Evolutionary conservation across 495 filamentous ascomycete species (phyloP).

Genomic region (Aspergillus avenaceus): DNA sequence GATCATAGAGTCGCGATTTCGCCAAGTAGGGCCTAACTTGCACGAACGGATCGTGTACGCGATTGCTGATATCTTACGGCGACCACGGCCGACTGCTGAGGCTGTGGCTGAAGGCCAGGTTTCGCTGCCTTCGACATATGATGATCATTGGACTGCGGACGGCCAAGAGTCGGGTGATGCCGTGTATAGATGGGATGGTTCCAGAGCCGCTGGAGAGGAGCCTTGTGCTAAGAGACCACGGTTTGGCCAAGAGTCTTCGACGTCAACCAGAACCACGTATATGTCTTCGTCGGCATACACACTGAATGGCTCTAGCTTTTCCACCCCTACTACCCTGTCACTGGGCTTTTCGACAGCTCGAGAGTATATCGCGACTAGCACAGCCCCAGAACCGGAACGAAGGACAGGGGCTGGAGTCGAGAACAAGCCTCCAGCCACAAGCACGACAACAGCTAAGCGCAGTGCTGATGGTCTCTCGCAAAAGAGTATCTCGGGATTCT

Average conservation of each 20-base stretch:
- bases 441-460: conserved; percentile 5
- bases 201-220: conserved; percentile 18
- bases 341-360: conserved; percentile 40
- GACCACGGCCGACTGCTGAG: conserved; percentile 45
- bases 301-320: conserved; percentile 27
- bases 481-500: conserved; percentile 38
- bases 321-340: conserved; percentile 32
- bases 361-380: conserved; percentile 32
- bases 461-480: conserved; percentile 29
- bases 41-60: conserved; percentile 49
- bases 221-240: conserved; percentile 34
- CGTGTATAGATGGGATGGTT: conserved; percentile 31
- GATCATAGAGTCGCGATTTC: conserved; percentile 46
- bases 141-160: conserved; percentile 60
- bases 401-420: conserved; percentile 1
- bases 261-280: conserved; percentile 16
- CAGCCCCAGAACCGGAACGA: conserved; percentile 6
- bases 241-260: conserved; percentile 20
- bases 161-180: conserved; percentile 48
- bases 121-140: conserved; percentile 48
- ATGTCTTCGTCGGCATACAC: conserved; percentile 22
- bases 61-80: conserved; percentile 60
- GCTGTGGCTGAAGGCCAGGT: conserved; percentile 45
- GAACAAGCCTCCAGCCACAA: conserved; percentile 18
- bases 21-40: conserved; percentile 55